Conservation (phyloP, 108 stramenopile species). For the Stephanodiscus triporus region DNA sequence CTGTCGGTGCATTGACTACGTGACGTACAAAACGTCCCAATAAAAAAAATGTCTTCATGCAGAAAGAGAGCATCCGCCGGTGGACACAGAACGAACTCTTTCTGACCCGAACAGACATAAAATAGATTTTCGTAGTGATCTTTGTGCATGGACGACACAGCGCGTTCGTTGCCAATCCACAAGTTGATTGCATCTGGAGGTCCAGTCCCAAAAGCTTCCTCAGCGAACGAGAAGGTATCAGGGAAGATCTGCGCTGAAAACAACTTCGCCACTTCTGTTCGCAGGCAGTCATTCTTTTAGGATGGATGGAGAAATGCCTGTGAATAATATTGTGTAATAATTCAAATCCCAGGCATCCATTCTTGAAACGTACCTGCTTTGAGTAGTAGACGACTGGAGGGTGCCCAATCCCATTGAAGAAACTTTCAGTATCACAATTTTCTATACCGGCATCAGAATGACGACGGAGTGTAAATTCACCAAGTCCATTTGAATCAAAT, state of each 20-base stretch:
- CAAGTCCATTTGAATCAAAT: slow-evolving; percentile 22
- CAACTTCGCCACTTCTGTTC: slow-evolving; percentile 54
- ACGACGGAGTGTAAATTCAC: slow-evolving; percentile 4
- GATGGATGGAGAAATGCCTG: not conserved
- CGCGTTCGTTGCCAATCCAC: slow-evolving; percentile 93
- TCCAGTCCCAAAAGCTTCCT: slow-evolving; percentile 68
- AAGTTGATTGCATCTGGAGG: slow-evolving; percentile 93
- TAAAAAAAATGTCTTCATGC: slow-evolving; percentile 56
- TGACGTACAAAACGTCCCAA: slow-evolving; percentile 46
- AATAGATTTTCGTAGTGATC: slow-evolving; percentile 97
- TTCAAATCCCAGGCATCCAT: no score
- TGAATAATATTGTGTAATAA: not conserved
- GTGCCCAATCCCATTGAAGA: slow-evolving; percentile 4
- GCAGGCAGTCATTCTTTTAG: slow-evolving; percentile 84
- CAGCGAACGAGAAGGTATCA: slow-evolving; percentile 47
- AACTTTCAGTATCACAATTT: not conserved
- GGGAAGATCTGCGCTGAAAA: slow-evolving; percentile 56
- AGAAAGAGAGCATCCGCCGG: slow-evolving; percentile 85
- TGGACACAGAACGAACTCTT: slow-evolving; percentile 90
- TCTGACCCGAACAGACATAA: slow-evolving; percentile 89
- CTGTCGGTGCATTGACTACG: slow-evolving; percentile 11
- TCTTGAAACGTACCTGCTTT: slow-evolving; percentile 43
- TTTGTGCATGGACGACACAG: slow-evolving; percentile 93
- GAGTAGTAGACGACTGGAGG: slow-evolving; percentile 75
- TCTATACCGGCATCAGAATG: not conserved